Base-by-base conservation (phyloP, 2,329 filamentous ascomycete species). In the Diaporthe aspalathi region DNA sequence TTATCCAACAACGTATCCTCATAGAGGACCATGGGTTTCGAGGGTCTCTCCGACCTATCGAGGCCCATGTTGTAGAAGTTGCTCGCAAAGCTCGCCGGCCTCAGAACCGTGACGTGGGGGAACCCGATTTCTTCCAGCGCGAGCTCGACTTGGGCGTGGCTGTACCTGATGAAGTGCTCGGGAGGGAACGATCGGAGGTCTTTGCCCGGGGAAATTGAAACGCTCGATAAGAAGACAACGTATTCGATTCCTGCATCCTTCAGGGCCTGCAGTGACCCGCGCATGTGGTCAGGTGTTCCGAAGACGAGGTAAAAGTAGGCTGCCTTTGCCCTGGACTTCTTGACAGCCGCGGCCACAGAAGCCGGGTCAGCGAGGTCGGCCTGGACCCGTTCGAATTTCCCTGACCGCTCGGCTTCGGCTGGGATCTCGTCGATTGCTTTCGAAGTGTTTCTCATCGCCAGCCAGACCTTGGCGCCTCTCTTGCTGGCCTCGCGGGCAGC, bases 281-380 rank as follows among this genome's bases (percentile, higher is more conserved):
- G 78, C 83, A 87, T 83, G 68, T 79, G 68, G 72, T 87, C 83
- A 1, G 74, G 6, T 0, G 76, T 71, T 35, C 76, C 74, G 16
- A 76, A 73, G 9, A 79, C 74, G 2, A 79, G 35, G 76, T 89
- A 88, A 57, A 87, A 78, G 78, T 87, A 88, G 0, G 86, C 86
- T 9, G 76, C 74, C 53, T 80, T 85, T 20, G 86, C 85, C 11
- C 81, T 80, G 0, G 84, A 80, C 38, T 75, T 75, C 35, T 76
- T 66, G n/a, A 86, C 81, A 0, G 85, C 86, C 0, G 74, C 74
- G 5, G 66, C 67, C 24, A 88, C 74, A 6, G 81, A 81, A 0
- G 80, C 79, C 0, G 85, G 82, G 0, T 84, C 71, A 3, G 76
- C 76, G 7, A 88, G 79, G 74, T 88, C 85, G 45, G 85, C 83